Base-by-base conservation (phyloP, 805 yeast species). In the Myxozyma kluyveri region DNA sequence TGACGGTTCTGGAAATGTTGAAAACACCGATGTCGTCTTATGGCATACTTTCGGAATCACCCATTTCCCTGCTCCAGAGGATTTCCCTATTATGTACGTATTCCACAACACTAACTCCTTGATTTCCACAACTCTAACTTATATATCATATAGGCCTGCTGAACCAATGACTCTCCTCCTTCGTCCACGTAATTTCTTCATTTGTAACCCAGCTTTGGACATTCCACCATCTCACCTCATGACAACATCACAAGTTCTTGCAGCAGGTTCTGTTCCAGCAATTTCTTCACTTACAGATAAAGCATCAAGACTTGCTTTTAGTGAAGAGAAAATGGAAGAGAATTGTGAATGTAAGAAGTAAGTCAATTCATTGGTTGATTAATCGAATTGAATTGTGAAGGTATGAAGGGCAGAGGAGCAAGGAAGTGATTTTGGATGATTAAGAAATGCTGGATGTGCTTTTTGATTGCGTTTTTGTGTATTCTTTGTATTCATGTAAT, bases 31-130 rank as follows among this genome's bases (percentile, higher is more conserved):
- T 67, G 77, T 86, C 55, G 77, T 86, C 47, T 72, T 83, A 63
- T 86, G 81, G 82, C 90, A 86, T 70, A 86, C 91, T 26, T 86
- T 86, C 64, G 93, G 93, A 64, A 80, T 86, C 61, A 82, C 91
- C 31, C 95, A 86, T 68, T 83, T 85, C 79, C 95, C 95, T 54
- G 83, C 90, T 12, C 91, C 93, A 54, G 93, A 86, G 73, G 95
- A 86, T 69, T 86, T 85, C 83, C 93, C 93, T 51, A 79, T 86
- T 59, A 86, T 86, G 93, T 45, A 79, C 85, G 56, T 47, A 7
- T 14, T 21, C n/a, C n/a, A n/a, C n/a, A n/a, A n/a, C n/a, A n/a
- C n/a, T n/a, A n/a, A n/a, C n/a, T 22, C 29, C 21, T 33, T 9
- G 10, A 7, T 18, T 19, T 26, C 4, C 23, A 22, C 17, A 12